Conservation (phyloP, 1,139 yeast species). For the Petasospora rhodanensis region DNA sequence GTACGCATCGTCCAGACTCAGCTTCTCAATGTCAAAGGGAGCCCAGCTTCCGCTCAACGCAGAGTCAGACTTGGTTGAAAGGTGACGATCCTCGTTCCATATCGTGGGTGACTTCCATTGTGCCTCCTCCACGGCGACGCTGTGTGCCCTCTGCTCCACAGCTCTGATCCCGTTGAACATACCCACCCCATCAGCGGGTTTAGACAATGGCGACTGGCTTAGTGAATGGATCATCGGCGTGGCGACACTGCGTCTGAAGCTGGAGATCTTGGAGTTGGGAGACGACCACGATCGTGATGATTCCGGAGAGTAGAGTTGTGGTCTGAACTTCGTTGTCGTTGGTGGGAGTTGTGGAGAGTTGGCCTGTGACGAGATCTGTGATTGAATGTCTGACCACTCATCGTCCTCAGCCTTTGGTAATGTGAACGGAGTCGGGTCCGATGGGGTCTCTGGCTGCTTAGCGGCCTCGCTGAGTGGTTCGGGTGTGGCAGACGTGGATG, state of each 20-base stretch:
- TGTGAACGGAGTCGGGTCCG: no score
- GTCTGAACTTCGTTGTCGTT: background rate
- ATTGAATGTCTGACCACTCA: slow-evolving; percentile 10
- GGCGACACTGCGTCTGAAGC: slow-evolving; percentile 19
- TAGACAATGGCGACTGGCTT: slow-evolving; percentile 20
- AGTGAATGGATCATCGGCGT: slow-evolving; percentile 17
- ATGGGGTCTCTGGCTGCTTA: no score
- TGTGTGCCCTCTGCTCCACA: slow-evolving; percentile 4
- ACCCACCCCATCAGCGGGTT: slow-evolving; percentile 12
- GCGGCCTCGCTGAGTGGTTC: no score
- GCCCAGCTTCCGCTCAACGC: slow-evolving; percentile 20
- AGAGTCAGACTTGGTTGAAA: slow-evolving; percentile 25
- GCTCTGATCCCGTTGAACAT: slow-evolving; percentile 1
- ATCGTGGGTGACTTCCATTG: slow-evolving; percentile 20
- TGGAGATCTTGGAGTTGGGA: slow-evolving; percentile 23
- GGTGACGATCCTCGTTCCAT: slow-evolving; percentile 24
- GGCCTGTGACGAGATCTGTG: slow-evolving; percentile 7
- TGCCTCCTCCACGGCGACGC: slow-evolving; percentile 1
- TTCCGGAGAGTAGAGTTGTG: slow-evolving; percentile 9
- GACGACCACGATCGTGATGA: slow-evolving; percentile 18
- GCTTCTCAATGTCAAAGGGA: slow-evolving; percentile 20
- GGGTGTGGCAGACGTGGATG: no score
- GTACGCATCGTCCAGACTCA: slow-evolving; percentile 18
- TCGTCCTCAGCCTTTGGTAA: no score
- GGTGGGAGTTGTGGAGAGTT: slow-evolving; percentile 3